Percentiles rank a stretch among this genome's conserved stretches.
These are phyloP conservation scores for Trichoderma cornu-damae DNA, from an alignment of 2,329 filamentous ascomycete species.

Conservation along the genomic window DNA sequence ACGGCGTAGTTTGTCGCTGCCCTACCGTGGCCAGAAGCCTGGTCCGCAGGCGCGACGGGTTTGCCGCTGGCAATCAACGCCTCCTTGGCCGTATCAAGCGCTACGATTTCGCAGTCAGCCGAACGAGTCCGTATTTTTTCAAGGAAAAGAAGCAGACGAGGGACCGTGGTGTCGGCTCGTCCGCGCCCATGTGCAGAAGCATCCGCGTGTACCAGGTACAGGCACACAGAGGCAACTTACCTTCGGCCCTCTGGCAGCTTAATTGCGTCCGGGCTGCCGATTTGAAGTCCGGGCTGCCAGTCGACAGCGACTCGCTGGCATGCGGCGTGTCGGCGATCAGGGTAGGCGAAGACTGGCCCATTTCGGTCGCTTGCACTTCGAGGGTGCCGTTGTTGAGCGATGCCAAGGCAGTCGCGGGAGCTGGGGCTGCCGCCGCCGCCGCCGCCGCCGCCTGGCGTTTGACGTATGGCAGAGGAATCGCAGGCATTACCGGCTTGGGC, in stretches of 20 bases:
- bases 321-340: not conserved
- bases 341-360: slow-evolving; percentile 2
- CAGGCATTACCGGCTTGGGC: slow-evolving; percentile 35
- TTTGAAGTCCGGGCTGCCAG: not conserved
- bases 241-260: not conserved
- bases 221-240: too few species aligned
- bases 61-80: not conserved
- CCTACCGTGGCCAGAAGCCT: not conserved
- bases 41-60: not conserved
- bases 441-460: slow-evolving; percentile 36
- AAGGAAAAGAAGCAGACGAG: not conserved
- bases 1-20: not conserved
- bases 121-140: too few species aligned
- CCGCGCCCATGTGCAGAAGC: not conserved
- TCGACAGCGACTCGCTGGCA: slow-evolving; percentile 11
- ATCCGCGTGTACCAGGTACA: not conserved
- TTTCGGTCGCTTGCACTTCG: not conserved
- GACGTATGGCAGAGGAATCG: slow-evolving; percentile 36
- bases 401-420: slow-evolving; percentile 23
- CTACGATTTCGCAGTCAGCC: not conserved
- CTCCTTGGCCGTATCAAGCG: not conserved
- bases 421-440: slow-evolving; percentile 30
- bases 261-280: not conserved
- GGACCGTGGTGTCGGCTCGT: not conserved
- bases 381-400: not conserved